Evolutionary conservation across 1,284 basidiomycete species (phyloP), one percentile per base, ranked within the genome.

Genomic region (Malassezia furfur): DNA sequence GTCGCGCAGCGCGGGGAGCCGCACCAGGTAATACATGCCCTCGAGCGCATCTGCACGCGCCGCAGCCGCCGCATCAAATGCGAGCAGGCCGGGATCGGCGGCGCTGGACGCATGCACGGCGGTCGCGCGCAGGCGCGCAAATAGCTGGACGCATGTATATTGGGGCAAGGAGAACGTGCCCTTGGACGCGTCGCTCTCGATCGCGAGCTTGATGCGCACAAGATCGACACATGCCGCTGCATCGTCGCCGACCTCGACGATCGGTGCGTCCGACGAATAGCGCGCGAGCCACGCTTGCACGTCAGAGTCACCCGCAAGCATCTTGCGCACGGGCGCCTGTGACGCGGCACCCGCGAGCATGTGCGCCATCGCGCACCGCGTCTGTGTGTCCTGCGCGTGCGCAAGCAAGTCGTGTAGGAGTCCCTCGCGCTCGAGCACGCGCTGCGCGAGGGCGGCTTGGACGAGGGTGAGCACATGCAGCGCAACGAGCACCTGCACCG

Each of bases 21-120:
- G 52, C 8, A 62, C 60, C 30, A 72, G 61, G 51, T 69, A 71
- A 36, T 65, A 59, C 8, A 72, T 39, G 2, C 57, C 59, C 40
- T 72, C 70, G 14, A 70, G 61, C 17, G 64, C 62, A 36, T 52
- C 55, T 9, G 31, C 30, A 49, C 53, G 30, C 58, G 65, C 47
- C 57, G 49, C 5, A 44, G 31, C 4, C 28, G 19, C 11, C 55
- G 54, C 10, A 21, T 43, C 22, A 19, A 39, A 52, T 7, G 4
- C 19, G 25, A 47, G 37, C 5, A 48, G 32, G 14, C 28, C 44
- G 15, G 31, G 28, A 15, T 49, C 37, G 17, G 15, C 19, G 11
- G 40, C 34, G 10, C 31, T 10, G 40, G 39, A 8, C 40, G 21
- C 8, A 15, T 35, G 37, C 22, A 49, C 35, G 28, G 10, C 15